Evolutionary conservation across 192 early-diverging fungal genomes (phyloP).

Genomic region (Allomyces macrogynus): DNA sequence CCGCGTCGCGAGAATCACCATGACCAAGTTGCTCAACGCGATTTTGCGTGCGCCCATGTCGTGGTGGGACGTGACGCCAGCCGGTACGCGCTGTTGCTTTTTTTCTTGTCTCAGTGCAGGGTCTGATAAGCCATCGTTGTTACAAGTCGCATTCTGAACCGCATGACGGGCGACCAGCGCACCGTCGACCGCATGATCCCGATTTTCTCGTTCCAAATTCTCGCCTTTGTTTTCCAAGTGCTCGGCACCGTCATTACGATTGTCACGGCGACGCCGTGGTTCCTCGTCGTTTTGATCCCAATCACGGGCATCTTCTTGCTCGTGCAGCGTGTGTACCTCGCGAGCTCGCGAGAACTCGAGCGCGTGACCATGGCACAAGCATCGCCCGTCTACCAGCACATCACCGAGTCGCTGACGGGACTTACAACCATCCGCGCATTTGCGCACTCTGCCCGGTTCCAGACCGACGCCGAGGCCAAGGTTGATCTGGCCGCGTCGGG

Average conservation of each 20-base stretch:
- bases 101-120: too few relatives aligned
- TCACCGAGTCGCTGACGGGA: slow-evolving; percentile 59
- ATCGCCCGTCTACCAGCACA: slow-evolving; percentile 58
- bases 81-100: not conserved
- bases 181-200: not conserved
- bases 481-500: slow-evolving; percentile 66
- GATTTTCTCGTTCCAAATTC: not conserved
- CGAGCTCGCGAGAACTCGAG: slow-evolving; percentile 70
- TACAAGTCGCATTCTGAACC: not conserved
- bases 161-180: not conserved
- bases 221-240: slow-evolving; percentile 5
- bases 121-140: not conserved
- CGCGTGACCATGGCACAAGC: slow-evolving; percentile 57
- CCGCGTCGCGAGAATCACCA: not conserved
- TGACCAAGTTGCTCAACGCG: slow-evolving; percentile 18
- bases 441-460: slow-evolving; percentile 43
- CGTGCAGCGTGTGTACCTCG: slow-evolving; percentile 28
- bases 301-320: slow-evolving; percentile 1
- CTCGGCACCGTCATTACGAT: slow-evolving; percentile 6
- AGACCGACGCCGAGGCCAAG: slow-evolving; percentile 30
- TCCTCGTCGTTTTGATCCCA: slow-evolving; percentile 6
- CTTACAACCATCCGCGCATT: slow-evolving; percentile 70
- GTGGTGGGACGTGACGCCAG: not conserved
- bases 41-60: slow-evolving; percentile 27
- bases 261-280: slow-evolving; percentile 5